Evolutionary conservation across 345 rosid species (phyloP).

Genomic region (Aquilaria sinensis): DNA sequence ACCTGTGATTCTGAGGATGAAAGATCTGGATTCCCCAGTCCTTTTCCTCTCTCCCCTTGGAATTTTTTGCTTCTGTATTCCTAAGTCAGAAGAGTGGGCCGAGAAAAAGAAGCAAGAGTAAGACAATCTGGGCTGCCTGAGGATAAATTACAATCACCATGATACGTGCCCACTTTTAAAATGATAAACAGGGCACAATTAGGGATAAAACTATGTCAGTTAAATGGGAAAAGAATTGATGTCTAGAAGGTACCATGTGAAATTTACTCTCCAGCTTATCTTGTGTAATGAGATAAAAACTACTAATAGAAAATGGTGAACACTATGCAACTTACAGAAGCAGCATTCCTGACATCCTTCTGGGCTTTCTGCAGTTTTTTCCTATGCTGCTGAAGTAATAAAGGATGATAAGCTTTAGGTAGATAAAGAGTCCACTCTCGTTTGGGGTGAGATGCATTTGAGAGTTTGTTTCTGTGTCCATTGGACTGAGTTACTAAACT

Average conservation of each 20-base stretch:
- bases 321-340: slow-evolving; percentile 39
- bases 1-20: slow-evolving; percentile 31
- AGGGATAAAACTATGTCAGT: too few species aligned
- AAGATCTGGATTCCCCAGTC: slow-evolving; percentile 24
- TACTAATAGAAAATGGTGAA: slow-evolving; percentile 1
- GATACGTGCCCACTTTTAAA: too few species aligned
- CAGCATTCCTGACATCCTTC: slow-evolving; percentile 42
- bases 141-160: too few species aligned
- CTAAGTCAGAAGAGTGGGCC: slow-evolving; percentile 15
- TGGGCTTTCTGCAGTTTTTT: slow-evolving; percentile 41
- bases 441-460: slow-evolving; percentile 26
- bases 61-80: slow-evolving; percentile 39
- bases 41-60: slow-evolving; percentile 22
- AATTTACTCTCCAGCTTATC: neutral
- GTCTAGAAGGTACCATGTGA: too few species aligned
- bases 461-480: slow-evolving; percentile 22
- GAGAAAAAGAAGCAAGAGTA: neutral
- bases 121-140: neutral
- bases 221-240: neutral
- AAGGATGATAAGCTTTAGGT: slow-evolving; percentile 82
- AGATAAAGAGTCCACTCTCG: slow-evolving; percentile 70
- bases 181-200: too few species aligned
- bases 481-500: slow-evolving; percentile 23
- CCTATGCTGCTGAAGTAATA: slow-evolving; percentile 76
- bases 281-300: neutral